These are phyloP conservation scores for Tulasnella sp. DNA, from an alignment of 768 basidiomycete genomes.

Conservation along the genomic window DNA sequence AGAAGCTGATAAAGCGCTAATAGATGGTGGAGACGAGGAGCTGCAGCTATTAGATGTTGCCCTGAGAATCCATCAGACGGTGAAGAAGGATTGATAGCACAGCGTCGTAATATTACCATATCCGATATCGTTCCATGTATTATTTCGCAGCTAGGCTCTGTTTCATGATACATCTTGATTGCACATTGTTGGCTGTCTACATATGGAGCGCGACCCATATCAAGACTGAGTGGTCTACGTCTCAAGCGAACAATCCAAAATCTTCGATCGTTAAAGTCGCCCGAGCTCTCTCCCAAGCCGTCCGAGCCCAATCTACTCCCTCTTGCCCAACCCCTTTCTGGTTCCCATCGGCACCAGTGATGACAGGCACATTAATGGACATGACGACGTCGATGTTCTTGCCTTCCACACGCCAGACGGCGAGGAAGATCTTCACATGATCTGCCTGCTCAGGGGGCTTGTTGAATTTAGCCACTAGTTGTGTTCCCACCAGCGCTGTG, in stretches of 20 bases:
- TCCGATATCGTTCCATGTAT: too few relatives aligned
- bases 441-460: constrained; percentile 37
- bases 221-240: background rate
- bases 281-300: constrained; percentile 45
- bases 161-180: too few relatives aligned
- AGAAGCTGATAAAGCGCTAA: constrained; percentile 90
- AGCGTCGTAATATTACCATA: too few relatives aligned
- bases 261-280: constrained; percentile 55
- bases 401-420: constrained; percentile 62
- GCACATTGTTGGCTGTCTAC: too few relatives aligned
- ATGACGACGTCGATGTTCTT: constrained; percentile 75
- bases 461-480: constrained; percentile 72
- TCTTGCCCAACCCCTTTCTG: constrained; percentile 27
- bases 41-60: constrained; percentile 87
- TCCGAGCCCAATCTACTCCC: constrained; percentile 31
- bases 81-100: background rate
- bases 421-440: constrained; percentile 65
- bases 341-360: constrained; percentile 36
- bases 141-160: too few relatives aligned
- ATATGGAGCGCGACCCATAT: too few relatives aligned
- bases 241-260: constrained; percentile 50
- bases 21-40: constrained; percentile 96
- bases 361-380: constrained; percentile 66
- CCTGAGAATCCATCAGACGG: constrained; percentile 56
- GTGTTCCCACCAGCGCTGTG: constrained; percentile 55